These are phyloP conservation scores for Salvia sclarea DNA, from an alignment of 305 asterid genomes.

Conservation along the genomic window DNA sequence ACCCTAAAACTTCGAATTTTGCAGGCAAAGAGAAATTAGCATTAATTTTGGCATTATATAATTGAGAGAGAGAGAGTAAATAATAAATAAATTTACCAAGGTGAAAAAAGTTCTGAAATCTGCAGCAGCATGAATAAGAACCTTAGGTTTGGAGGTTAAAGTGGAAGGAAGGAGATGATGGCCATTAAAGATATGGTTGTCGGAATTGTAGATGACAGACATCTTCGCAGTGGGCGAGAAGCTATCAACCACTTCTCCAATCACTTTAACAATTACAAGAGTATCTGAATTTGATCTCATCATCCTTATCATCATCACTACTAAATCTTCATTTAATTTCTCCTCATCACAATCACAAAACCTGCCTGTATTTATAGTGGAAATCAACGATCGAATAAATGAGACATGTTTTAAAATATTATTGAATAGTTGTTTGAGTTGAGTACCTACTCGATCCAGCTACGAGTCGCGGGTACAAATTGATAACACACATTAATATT, in stretches of 20 bases:
- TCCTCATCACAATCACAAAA: neutral
- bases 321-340: too few relatives aligned
- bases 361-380: neutral
- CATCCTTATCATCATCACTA: too few relatives aligned
- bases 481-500: too few relatives aligned
- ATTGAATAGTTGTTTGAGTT: too few relatives aligned
- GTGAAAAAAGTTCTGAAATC: conserved; percentile 83
- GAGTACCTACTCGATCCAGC: too few relatives aligned
- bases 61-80: neutral
- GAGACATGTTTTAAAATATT: too few relatives aligned
- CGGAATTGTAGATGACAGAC: conserved; percentile 59
- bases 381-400: too few relatives aligned
- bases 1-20: neutral
- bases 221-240: conserved; percentile 53
- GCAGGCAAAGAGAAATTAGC: too few relatives aligned
- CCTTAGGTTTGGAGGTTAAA: conserved; percentile 60
- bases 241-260: conserved; percentile 80
- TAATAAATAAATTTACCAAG: conserved; percentile 43
- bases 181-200: conserved; percentile 68
- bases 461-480: too few relatives aligned
- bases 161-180: conserved; percentile 72
- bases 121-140: conserved; percentile 71
- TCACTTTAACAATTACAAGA: conserved; percentile 60
- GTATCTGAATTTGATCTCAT: conserved; percentile 39
- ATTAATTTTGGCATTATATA: too few relatives aligned